Evolutionary conservation across 257 asterid genomes (phyloP).

Genomic region (Solanum rostratum): DNA sequence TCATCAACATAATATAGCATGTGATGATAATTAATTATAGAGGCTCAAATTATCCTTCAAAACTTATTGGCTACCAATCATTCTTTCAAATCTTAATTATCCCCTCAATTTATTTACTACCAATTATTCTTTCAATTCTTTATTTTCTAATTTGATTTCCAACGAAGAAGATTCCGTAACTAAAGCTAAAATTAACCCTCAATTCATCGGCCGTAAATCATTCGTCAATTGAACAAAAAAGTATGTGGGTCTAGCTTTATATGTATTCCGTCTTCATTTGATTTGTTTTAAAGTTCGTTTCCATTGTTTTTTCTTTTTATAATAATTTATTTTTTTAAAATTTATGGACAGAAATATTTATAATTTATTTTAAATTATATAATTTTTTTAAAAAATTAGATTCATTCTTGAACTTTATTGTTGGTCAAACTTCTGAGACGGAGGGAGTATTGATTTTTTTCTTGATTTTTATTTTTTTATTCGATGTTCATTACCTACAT

Average conservation of each 20-base stretch:
- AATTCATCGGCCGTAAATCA: no score
- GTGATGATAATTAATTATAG: background rate
- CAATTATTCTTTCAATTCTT: no score
- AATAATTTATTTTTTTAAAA: no score
- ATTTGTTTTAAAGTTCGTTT: background rate
- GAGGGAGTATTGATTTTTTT: background rate
- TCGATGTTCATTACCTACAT: background rate
- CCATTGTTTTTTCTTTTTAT: no score
- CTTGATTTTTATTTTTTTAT: background rate
- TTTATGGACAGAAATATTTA: background rate
- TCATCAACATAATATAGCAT: no score
- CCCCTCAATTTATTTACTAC: no score
- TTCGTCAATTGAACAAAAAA: background rate
- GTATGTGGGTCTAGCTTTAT: background rate
- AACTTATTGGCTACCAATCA: background rate
- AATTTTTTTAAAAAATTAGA: background rate
- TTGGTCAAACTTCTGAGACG: background rate
- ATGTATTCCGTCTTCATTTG: background rate
- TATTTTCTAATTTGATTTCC: no score
- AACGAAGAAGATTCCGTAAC: no score
- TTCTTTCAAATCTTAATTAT: no score
- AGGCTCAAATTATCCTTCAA: background rate
- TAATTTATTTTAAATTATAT: background rate
- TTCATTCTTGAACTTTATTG: background rate
- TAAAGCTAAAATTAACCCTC: no score